Conservation (phyloP, 2,329 filamentous ascomycete genomes). For the Colletotrichum sojae region DNA sequence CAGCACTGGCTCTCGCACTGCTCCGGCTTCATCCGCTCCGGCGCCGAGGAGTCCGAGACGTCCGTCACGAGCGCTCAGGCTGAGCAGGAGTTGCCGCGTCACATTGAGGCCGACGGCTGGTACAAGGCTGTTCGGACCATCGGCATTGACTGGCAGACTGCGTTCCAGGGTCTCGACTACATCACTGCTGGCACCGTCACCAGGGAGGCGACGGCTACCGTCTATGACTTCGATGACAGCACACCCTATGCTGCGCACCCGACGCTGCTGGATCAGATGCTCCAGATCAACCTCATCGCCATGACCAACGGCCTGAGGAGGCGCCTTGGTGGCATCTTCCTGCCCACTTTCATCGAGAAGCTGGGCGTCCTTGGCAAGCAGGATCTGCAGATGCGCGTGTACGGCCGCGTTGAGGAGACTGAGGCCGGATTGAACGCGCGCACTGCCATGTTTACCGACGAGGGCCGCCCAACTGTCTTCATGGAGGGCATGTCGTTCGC, state of each 20-base stretch:
- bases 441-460: conserved; percentile 26
- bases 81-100: conserved; percentile 3
- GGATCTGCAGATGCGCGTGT: conserved; percentile 24
- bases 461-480: conserved; percentile 20
- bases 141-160: conserved; percentile 29
- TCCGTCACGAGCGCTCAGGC: conserved; percentile 8
- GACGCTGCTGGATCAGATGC: conserved; percentile 25
- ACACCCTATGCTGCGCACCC: conserved; percentile 29
- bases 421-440: conserved; percentile 11
- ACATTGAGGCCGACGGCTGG: conserved; percentile 23
- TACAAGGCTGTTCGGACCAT: conserved; percentile 29
- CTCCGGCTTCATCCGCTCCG: conserved; percentile 25
- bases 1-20: conserved; percentile 49
- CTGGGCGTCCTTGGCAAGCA: conserved; percentile 16
- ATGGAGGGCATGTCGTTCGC: conserved; percentile 29
- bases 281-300: conserved; percentile 31
- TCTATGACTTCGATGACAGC: conserved; percentile 33
- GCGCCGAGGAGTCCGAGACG: conserved; percentile 9
- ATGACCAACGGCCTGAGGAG: conserved; percentile 17
- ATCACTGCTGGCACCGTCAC: conserved; percentile 19
- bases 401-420: conserved; percentile 20
- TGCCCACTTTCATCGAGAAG: conserved; percentile 20
- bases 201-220: conserved; percentile 15
- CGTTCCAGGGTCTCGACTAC: conserved; percentile 24
- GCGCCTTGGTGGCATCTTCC: conserved; percentile 9